Conservation (phyloP, 1,284 basidiomycete species). For the Malassezia obtusa region DNA sequence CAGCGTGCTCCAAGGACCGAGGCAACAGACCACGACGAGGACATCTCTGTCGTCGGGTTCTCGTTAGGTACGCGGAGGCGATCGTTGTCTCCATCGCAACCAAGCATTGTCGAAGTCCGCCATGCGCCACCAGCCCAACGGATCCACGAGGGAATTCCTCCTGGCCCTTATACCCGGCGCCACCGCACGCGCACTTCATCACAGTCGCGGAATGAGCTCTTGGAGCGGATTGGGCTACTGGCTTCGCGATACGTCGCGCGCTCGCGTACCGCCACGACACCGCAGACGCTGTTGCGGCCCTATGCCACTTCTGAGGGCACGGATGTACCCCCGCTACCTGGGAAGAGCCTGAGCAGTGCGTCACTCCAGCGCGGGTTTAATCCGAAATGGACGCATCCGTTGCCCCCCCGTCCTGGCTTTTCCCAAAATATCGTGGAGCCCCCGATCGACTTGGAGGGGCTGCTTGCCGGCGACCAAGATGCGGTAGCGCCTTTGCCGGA, state of each 20-base stretch:
- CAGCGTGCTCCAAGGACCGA: neutral
- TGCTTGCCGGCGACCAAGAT: slow-evolving; percentile 28
- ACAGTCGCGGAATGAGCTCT: neutral
- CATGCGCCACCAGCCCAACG: slow-evolving; percentile 9
- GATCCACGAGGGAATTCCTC: slow-evolving; percentile 20
- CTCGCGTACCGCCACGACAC: neutral
- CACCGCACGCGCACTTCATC: neutral
- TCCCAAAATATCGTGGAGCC: slow-evolving; percentile 34
- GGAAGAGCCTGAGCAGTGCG: neutral
- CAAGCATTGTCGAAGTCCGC: neutral
- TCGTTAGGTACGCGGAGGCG: neutral
- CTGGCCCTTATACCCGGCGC: slow-evolving; percentile 15
- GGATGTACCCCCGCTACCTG: neutral
- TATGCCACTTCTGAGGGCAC: neutral
- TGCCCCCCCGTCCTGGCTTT: slow-evolving; percentile 19
- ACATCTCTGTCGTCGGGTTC: slow-evolving; percentile 12
- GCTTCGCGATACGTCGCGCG: slow-evolving; percentile 14
- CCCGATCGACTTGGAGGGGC: slow-evolving; percentile 36
- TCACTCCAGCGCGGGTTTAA: slow-evolving; percentile 18
- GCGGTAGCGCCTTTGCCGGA: slow-evolving; percentile 33
- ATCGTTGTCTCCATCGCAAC: neutral
- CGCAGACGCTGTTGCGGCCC: slow-evolving; percentile 11
- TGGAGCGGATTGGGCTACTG: slow-evolving; percentile 13
- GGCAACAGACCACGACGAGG: slow-evolving; percentile 4
- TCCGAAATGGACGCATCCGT: slow-evolving; percentile 27